A percentile compares a stretch with the other conserved stretches of the same genome.
These are phyloP conservation scores for Xylaria nigripes DNA, from an alignment of 495 filamentous ascomycete species.

Conservation along the genomic window DNA sequence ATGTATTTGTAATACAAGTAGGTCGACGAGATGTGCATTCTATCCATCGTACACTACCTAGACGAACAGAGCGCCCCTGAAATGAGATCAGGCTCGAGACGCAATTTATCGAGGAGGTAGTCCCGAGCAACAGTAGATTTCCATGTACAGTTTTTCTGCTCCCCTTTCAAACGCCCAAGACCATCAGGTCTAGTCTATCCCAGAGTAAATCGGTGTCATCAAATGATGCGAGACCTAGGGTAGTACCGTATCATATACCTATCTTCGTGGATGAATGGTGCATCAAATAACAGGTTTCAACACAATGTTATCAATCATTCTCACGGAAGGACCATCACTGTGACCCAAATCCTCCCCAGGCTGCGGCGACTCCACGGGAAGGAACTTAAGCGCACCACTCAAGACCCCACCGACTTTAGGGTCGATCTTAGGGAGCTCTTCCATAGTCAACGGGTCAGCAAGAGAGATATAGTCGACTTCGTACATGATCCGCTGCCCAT, in stretches of 20 bases:
- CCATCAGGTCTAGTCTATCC: too few species aligned
- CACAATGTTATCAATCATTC: slow-evolving; percentile 92
- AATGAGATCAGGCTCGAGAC: too few species aligned
- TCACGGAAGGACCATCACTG: slow-evolving; percentile 58
- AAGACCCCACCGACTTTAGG: slow-evolving; percentile 65
- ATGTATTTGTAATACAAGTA: too few species aligned
- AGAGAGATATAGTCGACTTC: slow-evolving; percentile 88
- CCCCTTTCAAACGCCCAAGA: too few species aligned
- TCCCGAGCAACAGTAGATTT: too few species aligned
- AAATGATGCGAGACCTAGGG: not conserved
- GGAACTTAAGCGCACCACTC: slow-evolving; percentile 85
- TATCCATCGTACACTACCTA: too few species aligned
- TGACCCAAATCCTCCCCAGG: slow-evolving; percentile 66
- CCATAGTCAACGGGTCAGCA: slow-evolving; percentile 69
- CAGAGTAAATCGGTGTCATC: too few species aligned
- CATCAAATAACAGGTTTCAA: slow-evolving; percentile 38
- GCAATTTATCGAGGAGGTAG: too few species aligned
- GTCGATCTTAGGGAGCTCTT: slow-evolving; percentile 64
- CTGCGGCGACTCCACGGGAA: slow-evolving; percentile 61
- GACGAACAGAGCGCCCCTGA: too few species aligned
- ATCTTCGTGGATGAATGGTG: not conserved
- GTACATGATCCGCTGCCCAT: slow-evolving; percentile 56
- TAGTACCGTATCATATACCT: not conserved
- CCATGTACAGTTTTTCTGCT: too few species aligned
- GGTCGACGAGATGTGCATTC: too few species aligned